Evolutionary conservation across 1,284 basidiomycete species (phyloP), one percentile per base, ranked within the genome.

Genomic region (Cutaneotrichosporon mucoides): DNA sequence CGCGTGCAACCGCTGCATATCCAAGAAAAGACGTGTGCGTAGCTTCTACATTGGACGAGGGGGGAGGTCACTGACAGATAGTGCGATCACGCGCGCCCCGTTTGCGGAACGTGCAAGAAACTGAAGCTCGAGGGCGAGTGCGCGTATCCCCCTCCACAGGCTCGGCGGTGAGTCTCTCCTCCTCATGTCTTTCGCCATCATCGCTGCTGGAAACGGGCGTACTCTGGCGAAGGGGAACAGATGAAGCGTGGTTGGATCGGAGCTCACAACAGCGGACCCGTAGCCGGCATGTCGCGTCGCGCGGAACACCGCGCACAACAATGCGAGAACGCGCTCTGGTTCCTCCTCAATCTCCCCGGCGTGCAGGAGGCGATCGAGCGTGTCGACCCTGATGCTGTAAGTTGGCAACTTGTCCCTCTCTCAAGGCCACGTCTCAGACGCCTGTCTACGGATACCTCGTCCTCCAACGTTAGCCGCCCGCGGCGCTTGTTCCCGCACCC

Each of bases 1-100:
- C 44, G 66, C 66, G 12, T 67, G 66, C 24, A 34, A 63, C 43
- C 59, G 63, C 34, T 67, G 66, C 51, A 67, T 67, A 41, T 46
- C 61, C 10, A 62, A 65, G 48, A 67, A 67, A 45, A 49, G 63
- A 8, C 56, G 62, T 15, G 66, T 65, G 44, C 44, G 63, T 56
- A 3, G 10, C 1, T 9, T 1, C 35, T 38, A 11, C 37, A 6
- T 38, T 38, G 6, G 37, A n/a, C n/a, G n/a, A n/a, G 37, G 37
- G 6, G 37, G 37, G 6, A 38, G 6, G 6, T 38, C 37, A 38
- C 37, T 38, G 37, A 6, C 11, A 6, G 37, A 38, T 43, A 67
- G 66, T 67, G 66, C 51, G 66, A 67, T 57, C 66, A 67, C 47
- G 46, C 45, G 5, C 61, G 56, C 6, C 66, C 66, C 13, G 47